A percentile compares a stretch with the other conserved stretches of the same genome.
Evolutionary conservation across 2,329 filamentous ascomycete genomes (phyloP).

Genomic region (Phyllosticta paracitricarpa): DNA sequence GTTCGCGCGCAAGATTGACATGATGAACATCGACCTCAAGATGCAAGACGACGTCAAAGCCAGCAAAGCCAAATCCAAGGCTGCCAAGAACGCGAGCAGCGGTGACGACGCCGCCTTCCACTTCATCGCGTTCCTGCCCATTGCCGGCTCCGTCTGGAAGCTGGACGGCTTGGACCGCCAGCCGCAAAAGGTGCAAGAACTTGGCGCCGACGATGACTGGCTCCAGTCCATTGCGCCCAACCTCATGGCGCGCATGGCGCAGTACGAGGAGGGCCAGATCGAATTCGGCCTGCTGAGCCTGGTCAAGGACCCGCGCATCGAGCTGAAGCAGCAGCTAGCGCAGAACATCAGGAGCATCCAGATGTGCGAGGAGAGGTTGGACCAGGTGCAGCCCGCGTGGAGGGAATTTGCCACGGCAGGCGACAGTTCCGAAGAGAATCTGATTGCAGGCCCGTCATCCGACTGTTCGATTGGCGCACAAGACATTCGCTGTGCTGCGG

Average conservation of each 20-base stretch:
- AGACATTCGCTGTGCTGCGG: conserved; percentile 13
- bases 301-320: conserved; percentile 52
- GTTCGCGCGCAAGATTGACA: conserved; percentile 70
- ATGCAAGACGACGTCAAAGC: conserved; percentile 35
- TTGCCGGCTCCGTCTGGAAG: conserved; percentile 69
- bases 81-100: conserved; percentile 23
- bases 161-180: conserved; percentile 72
- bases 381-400: conserved; percentile 35
- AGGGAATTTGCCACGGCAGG: conserved; percentile 20
- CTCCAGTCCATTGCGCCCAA: conserved; percentile 52
- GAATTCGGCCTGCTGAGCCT: conserved; percentile 73
- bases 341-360: conserved; percentile 37
- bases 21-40: conserved; percentile 57
- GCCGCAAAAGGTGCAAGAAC: conserved; percentile 37
- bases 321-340: conserved; percentile 35
- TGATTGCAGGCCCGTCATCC: conserved; percentile 12
- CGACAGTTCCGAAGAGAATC: conserved; percentile 14
- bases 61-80: neutral
- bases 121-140: conserved; percentile 81
- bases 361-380: conserved; percentile 31
- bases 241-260: conserved; percentile 56
- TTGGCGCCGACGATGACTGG: conserved; percentile 48
- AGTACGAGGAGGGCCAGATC: conserved; percentile 47
- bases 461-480: conserved; percentile 18
- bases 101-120: conserved; percentile 62